A percentile compares a stretch with the other conserved stretches of the same genome.
Conservation (phyloP, 441 rosid species). For the Erodium moschatum region DNA sequence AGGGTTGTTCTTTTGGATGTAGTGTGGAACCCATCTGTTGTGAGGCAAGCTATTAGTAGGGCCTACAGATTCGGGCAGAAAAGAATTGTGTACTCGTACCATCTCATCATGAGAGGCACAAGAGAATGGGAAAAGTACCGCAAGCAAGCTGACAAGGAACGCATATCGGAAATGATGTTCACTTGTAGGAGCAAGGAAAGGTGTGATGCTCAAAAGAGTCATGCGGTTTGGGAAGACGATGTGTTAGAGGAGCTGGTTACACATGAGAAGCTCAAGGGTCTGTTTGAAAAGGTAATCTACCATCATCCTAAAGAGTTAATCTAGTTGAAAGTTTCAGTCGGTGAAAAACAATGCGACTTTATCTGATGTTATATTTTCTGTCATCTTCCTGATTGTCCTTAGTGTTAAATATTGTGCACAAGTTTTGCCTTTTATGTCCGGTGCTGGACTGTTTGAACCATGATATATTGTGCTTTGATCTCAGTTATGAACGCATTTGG, state of each 20-base stretch:
- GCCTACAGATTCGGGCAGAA: background rate
- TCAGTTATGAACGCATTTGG: too few species aligned
- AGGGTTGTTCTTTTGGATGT: background rate
- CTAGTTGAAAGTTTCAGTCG: too few species aligned
- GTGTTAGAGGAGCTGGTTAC: background rate
- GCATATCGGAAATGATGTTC: background rate
- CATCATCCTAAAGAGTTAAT: background rate
- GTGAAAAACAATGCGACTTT: too few species aligned
- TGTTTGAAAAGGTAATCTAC: slow-evolving; percentile 8
- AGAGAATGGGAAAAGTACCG: background rate
- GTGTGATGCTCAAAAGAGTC: background rate
- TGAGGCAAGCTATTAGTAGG: slow-evolving; percentile 1
- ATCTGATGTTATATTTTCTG: too few species aligned
- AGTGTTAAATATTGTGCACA: too few species aligned
- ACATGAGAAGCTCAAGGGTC: background rate
- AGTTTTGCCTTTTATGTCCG: too few species aligned
- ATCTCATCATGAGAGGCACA: background rate
- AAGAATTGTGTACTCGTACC: background rate
- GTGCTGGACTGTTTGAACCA: too few species aligned
- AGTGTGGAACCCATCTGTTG: slow-evolving; percentile 1
- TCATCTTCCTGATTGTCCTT: too few species aligned
- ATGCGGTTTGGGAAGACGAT: background rate
- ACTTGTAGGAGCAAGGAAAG: background rate
- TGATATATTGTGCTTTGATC: too few species aligned
- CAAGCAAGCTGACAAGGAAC: background rate